A percentile compares a stretch with the other conserved stretches of the same genome.
Evolutionary conservation across 2,329 filamentous ascomycete species (phyloP).

Genomic region (Monilinia laxa): DNA sequence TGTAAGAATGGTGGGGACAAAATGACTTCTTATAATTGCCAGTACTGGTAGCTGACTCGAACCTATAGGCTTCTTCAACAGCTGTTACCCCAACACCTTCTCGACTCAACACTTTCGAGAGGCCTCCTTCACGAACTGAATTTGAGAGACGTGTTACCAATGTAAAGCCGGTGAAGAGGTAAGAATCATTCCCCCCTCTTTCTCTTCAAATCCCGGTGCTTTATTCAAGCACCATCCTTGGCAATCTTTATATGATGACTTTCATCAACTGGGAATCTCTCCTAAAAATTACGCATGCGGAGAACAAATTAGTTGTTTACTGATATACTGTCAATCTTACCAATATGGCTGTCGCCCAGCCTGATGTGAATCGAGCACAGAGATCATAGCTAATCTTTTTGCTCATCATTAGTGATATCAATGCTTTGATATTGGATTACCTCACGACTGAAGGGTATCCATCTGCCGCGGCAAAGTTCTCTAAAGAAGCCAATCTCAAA

Average conservation of each 20-base stretch:
- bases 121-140: conserved; percentile 36
- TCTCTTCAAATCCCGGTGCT: conserved; percentile 10
- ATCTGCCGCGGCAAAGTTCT: conserved; percentile 88
- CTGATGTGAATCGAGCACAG: neutral
- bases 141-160: conserved; percentile 83
- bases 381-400: conserved; percentile 7
- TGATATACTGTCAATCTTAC: conserved; percentile 47
- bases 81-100: conserved; percentile 64
- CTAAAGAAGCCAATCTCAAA: conserved; percentile 84
- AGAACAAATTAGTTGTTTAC: conserved; percentile 81
- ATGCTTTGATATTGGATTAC: conserved; percentile 93
- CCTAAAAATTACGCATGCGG: conserved; percentile 84
- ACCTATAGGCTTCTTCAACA: conserved; percentile 39
- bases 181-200: conserved; percentile 43
- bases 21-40: neutral
- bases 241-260: conserved; percentile 67
- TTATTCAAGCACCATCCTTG: conserved; percentile 23
- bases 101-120: conserved; percentile 28
- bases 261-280: conserved; percentile 99
- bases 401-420: conserved; percentile 72
- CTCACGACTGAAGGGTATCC: conserved; percentile 94
- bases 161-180: conserved; percentile 88
- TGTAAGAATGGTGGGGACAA: conserved; percentile 38
- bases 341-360: conserved; percentile 12
- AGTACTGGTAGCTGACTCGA: conserved; percentile 14